These are phyloP conservation scores for Suhomyces atakaporum DNA, from an alignment of 1,139 yeast genomes.

Conservation along the genomic window DNA sequence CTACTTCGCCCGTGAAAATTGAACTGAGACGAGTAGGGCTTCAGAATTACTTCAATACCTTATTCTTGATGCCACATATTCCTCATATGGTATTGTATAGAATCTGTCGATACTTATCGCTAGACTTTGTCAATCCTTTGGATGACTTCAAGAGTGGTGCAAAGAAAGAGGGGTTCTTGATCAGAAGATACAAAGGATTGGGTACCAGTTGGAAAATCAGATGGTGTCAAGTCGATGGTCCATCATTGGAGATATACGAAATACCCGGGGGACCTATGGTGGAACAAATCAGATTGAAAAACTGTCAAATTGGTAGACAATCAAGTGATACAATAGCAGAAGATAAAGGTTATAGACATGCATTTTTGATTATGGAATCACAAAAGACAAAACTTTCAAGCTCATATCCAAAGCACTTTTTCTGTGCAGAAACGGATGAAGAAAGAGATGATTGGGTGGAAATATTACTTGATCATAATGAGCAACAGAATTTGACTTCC, in stretches of 20 bases:
- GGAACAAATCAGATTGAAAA: constrained; percentile 61
- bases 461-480: constrained; percentile 51
- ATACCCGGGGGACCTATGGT: constrained; percentile 56
- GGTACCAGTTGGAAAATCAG: constrained; percentile 71
- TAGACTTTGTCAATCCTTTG: constrained; percentile 66
- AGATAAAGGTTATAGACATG: constrained; percentile 75
- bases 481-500: constrained; percentile 9
- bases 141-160: constrained; percentile 59
- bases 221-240: constrained; percentile 73
- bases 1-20: constrained; percentile 65
- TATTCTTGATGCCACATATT: constrained; percentile 62
- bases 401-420: constrained; percentile 59
- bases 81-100: constrained; percentile 55
- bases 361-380: constrained; percentile 69
- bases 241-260: constrained; percentile 61
- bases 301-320: constrained; percentile 67
- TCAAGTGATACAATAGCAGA: constrained; percentile 61
- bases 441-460: constrained; percentile 83
- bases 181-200: constrained; percentile 60
- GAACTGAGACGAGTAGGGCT: constrained; percentile 59
- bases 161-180: constrained; percentile 66
- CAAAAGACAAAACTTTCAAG: constrained; percentile 58
- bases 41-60: constrained; percentile 60
- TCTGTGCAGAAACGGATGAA: constrained; percentile 80
- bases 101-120: constrained; percentile 66